phyloP scores from a whole-genome alignment of 2,329 filamentous ascomycete species.

The Fusarium dlaminii region DNA sequence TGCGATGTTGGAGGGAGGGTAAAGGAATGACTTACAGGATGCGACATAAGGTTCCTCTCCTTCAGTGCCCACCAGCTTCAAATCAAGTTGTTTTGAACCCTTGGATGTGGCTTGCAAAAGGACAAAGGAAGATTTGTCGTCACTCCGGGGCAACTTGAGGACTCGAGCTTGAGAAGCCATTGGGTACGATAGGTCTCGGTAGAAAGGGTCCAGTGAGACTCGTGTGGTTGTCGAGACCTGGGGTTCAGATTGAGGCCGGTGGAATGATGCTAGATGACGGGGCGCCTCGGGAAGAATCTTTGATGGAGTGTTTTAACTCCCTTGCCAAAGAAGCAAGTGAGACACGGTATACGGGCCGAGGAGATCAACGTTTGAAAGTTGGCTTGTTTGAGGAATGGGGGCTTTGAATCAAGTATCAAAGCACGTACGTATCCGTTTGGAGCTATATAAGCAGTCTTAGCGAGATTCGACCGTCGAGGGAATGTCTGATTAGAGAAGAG shows the following conservation, averaged over 20 bases:
- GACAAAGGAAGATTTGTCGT: constrained; percentile 62
- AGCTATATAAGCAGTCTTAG: not conserved
- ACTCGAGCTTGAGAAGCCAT: constrained; percentile 50
- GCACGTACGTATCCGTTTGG: not conserved
- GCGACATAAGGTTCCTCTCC: constrained; percentile 67
- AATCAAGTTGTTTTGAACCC: constrained; percentile 65
- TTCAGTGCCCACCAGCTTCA: constrained; percentile 75
- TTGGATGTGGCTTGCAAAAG: constrained; percentile 67
- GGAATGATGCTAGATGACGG: constrained; percentile 32
- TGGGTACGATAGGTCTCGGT: not conserved
- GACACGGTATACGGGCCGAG: constrained; percentile 37
- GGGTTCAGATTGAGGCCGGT: constrained; percentile 19
- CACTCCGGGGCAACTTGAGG: constrained; percentile 67
- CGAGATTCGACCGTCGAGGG: not conserved
- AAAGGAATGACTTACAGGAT: constrained; percentile 60
- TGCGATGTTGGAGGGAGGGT: constrained; percentile 16
- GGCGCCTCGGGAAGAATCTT: constrained; percentile 14
- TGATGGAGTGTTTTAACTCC: constrained; percentile 11
- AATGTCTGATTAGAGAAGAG: not conserved
- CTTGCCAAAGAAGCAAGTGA: constrained; percentile 14
- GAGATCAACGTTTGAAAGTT: constrained; percentile 13
- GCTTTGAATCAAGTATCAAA: constrained; percentile 4
- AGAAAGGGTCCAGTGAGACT: not conserved
- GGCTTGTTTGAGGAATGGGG: constrained; percentile 30
- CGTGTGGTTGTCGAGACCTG: not conserved